Conservation (phyloP, 2,329 filamentous ascomycete species). For the Fusarium foetens region DNA sequence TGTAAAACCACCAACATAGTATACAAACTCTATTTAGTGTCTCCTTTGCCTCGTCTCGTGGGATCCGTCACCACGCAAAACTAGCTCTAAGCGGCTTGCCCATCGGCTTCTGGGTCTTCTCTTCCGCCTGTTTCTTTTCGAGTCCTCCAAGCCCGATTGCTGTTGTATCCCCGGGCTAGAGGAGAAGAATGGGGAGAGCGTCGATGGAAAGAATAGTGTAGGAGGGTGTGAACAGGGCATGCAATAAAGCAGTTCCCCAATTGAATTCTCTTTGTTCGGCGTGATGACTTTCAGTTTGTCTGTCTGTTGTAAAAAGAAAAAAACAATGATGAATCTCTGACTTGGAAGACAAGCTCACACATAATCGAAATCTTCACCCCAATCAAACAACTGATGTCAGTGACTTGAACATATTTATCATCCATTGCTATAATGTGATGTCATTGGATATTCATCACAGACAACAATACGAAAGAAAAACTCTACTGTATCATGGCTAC, state of each 20-base stretch:
- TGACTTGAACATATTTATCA: neutral
- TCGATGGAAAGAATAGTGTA: conserved; percentile 48
- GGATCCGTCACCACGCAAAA: conserved; percentile 17
- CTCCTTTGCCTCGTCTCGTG: conserved; percentile 39
- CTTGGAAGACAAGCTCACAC: conserved; percentile 4
- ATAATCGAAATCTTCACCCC: neutral
- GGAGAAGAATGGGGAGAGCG: conserved; percentile 30
- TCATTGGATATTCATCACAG: neutral
- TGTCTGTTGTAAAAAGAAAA: neutral
- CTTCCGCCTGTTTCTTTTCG: conserved; percentile 30
- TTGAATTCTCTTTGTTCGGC: conserved; percentile 13
- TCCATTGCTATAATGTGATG: neutral
- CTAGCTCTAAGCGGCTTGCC: conserved; percentile 10
- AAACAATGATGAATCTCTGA: neutral
- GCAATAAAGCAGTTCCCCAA: conserved; percentile 45
- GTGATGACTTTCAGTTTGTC: conserved; percentile 10
- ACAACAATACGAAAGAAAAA: neutral
- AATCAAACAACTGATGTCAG: neutral
- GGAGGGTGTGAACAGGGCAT: conserved; percentile 44
- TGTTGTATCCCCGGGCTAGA: conserved; percentile 31
- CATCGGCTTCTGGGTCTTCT: conserved; percentile 29
- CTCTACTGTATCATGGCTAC: conserved; percentile 12
- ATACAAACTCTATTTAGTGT: conserved; percentile 43
- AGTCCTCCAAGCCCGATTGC: conserved; percentile 23
- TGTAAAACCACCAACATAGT: conserved; percentile 73